A percentile compares a stretch with the other conserved stretches of the same genome.
These are phyloP conservation scores for Scedosporium minutisporum DNA, from an alignment of 2,329 filamentous ascomycete genomes.

Conservation along the genomic window DNA sequence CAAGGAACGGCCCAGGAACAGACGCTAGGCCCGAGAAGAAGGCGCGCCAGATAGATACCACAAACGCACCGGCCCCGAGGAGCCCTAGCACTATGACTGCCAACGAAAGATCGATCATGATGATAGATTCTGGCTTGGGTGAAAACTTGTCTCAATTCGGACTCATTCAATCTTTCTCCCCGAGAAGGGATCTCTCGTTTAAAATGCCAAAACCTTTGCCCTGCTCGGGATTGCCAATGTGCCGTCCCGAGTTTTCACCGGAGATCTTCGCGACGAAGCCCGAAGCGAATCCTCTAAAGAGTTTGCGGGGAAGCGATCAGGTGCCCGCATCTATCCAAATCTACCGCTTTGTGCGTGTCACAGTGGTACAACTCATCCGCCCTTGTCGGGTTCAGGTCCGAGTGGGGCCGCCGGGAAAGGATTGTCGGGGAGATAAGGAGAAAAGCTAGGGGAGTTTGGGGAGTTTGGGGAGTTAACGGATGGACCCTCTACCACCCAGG, in stretches of 20 bases:
- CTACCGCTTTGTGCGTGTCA: too few relatives aligned
- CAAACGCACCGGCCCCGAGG: background rate
- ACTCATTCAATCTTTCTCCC: too few relatives aligned
- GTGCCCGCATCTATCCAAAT: too few relatives aligned
- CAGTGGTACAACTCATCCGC: too few relatives aligned
- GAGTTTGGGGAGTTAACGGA: slow-evolving; percentile 1
- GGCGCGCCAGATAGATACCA: background rate
- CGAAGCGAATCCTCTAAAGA: too few relatives aligned
- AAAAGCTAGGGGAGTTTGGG: background rate
- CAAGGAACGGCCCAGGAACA: slow-evolving; percentile 17
- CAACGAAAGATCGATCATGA: background rate
- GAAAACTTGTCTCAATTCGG: too few relatives aligned
- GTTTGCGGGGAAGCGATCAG: too few relatives aligned
- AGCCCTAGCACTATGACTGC: background rate
- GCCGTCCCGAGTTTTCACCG: too few relatives aligned
- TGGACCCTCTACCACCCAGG: background rate
- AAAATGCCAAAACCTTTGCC: too few relatives aligned
- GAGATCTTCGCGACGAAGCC: too few relatives aligned
- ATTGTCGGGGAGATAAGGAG: background rate
- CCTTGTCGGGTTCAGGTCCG: background rate
- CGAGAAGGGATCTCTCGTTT: too few relatives aligned
- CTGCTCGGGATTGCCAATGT: too few relatives aligned
- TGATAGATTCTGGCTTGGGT: background rate
- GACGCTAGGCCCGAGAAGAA: slow-evolving; percentile 14
- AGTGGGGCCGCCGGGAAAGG: background rate